A percentile compares a stretch with the other conserved stretches of the same genome.
Conservation (phyloP, 78 protist genomes). For the Isochrysis galbana region DNA sequence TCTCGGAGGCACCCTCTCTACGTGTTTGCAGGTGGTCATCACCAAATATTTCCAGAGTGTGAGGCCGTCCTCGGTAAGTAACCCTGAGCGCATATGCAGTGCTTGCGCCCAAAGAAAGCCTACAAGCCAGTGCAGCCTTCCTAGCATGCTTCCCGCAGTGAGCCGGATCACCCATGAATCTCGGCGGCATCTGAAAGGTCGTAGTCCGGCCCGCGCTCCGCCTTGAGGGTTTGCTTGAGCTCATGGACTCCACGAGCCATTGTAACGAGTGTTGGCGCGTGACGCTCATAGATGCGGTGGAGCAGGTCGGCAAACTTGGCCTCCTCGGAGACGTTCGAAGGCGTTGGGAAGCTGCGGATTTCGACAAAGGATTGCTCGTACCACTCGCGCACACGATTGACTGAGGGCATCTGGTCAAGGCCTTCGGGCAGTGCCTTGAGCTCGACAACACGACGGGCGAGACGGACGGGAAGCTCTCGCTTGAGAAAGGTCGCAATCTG, state of each 20-base stretch:
- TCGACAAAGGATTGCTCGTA: neutral
- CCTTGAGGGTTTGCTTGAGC: neutral
- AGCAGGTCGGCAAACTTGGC: neutral
- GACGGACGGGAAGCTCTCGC: conserved; percentile 59
- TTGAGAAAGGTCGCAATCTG: conserved; percentile 11
- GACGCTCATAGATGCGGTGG: neutral
- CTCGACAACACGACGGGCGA: conserved; percentile 48
- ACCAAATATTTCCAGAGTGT: no score
- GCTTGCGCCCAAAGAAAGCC: no score
- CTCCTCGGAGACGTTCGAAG: neutral
- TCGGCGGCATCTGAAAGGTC: neutral
- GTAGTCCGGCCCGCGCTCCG: neutral
- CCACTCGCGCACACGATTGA: conserved; percentile 41
- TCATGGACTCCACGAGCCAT: conserved; percentile 60
- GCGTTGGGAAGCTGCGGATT: neutral
- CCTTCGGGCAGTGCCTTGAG: conserved; percentile 45
- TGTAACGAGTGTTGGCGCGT: conserved; percentile 16
- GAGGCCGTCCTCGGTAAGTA: no score
- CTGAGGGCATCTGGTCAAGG: conserved; percentile 40
- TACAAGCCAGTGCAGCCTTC: no score
- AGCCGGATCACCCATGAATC: no score
- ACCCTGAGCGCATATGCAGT: no score
- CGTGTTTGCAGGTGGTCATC: no score
- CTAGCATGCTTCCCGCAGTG: no score
- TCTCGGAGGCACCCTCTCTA: no score